phyloP scores from a whole-genome alignment of 345 rosid genomes.

The Heritiera littoralis region DNA sequence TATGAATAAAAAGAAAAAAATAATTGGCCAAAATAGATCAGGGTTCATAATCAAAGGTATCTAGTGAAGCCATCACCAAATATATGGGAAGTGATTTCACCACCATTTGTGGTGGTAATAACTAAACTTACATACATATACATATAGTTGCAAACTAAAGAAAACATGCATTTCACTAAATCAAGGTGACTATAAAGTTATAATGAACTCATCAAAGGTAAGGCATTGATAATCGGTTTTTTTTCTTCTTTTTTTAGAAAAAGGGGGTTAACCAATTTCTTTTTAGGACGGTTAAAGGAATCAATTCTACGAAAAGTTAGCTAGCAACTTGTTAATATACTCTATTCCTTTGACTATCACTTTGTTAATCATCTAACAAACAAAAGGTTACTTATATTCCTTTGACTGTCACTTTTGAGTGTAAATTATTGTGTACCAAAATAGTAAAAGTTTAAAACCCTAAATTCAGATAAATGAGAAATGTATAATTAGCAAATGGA shows the following conservation, averaged over 20 bases:
- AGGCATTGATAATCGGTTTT: background rate
- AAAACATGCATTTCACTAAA: background rate
- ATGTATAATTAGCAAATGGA: background rate
- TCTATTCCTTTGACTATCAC: slow-evolving; percentile 12
- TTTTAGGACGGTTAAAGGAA: slow-evolving; percentile 2
- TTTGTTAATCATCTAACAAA: background rate
- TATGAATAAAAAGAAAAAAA: too few relatives aligned
- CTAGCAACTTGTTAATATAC: background rate
- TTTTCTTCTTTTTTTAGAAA: background rate
- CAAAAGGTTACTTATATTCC: slow-evolving; percentile 10
- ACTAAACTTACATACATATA: background rate
- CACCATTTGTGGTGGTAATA: slow-evolving; percentile 9
- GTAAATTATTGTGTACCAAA: background rate
- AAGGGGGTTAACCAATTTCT: background rate
- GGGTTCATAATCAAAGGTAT: too few relatives aligned
- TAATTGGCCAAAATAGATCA: too few relatives aligned
- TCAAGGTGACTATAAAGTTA: background rate
- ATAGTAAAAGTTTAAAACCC: background rate
- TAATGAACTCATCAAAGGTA: background rate
- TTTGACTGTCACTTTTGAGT: background rate
- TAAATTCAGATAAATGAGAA: background rate
- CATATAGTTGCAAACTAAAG: background rate
- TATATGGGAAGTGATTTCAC: slow-evolving; percentile 7
- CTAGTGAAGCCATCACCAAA: background rate
- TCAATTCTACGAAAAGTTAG: slow-evolving; percentile 1